Percentiles rank a stretch among this genome's conserved stretches.
Conservation (phyloP, 257 asterid species). For the Avicennia marina region DNA sequence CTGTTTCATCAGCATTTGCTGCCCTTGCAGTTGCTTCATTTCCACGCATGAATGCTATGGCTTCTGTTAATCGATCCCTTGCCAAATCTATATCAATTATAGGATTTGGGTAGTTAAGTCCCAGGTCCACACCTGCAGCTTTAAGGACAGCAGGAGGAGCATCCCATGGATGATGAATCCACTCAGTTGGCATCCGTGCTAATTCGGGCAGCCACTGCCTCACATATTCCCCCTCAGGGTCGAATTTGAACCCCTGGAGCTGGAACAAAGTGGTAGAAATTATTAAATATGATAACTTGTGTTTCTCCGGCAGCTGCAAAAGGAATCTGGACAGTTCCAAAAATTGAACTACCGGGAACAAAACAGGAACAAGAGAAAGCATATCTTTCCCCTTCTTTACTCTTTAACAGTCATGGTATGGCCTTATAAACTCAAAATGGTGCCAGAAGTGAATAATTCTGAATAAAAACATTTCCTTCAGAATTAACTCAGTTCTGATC, state of each 20-base stretch:
- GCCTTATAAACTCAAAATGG: too few species aligned
- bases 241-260: slow-evolving; percentile 89
- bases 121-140: slow-evolving; percentile 81
- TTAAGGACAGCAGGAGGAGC: slow-evolving; percentile 68
- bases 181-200: slow-evolving; percentile 80
- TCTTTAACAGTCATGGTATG: too few species aligned
- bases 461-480: too few species aligned
- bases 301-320: too few species aligned
- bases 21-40: slow-evolving; percentile 46
- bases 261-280: slow-evolving; percentile 23
- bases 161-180: slow-evolving; percentile 98
- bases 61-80: slow-evolving; percentile 60
- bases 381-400: too few species aligned
- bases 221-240: slow-evolving; percentile 76
- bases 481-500: too few species aligned
- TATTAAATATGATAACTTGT: too few species aligned
- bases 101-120: slow-evolving; percentile 79
- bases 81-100: slow-evolving; percentile 68
- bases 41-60: slow-evolving; percentile 56
- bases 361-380: too few species aligned
- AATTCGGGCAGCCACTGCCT: slow-evolving; percentile 91
- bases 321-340: neutral
- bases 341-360: too few species aligned
- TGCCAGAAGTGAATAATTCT: too few species aligned
- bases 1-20: slow-evolving; percentile 23